Evolutionary conservation across 768 basidiomycete genomes (phyloP).

Genomic region (Ephemerocybe angulata): DNA sequence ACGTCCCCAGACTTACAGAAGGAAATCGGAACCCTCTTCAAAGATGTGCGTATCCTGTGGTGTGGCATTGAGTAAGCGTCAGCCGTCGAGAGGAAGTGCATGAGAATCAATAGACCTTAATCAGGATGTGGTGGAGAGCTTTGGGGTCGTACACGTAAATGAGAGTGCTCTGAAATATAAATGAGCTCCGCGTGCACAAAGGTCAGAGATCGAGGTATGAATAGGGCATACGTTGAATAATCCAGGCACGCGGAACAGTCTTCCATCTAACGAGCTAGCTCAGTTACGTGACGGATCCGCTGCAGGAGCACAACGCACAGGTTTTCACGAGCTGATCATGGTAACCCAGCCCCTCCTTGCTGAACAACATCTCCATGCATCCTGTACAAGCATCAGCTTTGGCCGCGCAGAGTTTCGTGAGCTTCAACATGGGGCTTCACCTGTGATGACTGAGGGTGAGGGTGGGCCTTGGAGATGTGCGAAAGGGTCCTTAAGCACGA

Average conservation of each 20-base stretch:
- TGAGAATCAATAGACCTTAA: slow-evolving; percentile 30
- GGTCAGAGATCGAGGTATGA: not conserved
- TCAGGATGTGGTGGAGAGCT: slow-evolving; percentile 36
- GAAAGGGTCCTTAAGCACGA: slow-evolving; percentile 3
- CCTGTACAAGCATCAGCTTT: slow-evolving; percentile 24
- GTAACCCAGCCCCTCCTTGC: slow-evolving; percentile 32
- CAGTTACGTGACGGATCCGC: not conserved
- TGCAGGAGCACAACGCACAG: not conserved
- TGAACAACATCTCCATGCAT: slow-evolving; percentile 30
- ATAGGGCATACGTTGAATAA: not conserved
- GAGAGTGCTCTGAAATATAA: not conserved
- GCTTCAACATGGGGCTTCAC: not conserved
- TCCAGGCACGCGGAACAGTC: slow-evolving; percentile 29
- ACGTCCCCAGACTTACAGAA: not conserved
- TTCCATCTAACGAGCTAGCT: slow-evolving; percentile 23
- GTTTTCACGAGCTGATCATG: slow-evolving; percentile 29
- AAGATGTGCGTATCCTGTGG: slow-evolving; percentile 27
- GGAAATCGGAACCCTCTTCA: slow-evolving; percentile 13
- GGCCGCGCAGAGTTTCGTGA: not conserved
- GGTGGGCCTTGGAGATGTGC: slow-evolving; percentile 5
- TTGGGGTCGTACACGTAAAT: slow-evolving; percentile 32
- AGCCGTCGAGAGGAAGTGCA: not conserved
- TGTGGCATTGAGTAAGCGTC: not conserved
- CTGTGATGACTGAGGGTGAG: slow-evolving; percentile 3
- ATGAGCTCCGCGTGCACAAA: not conserved